These are phyloP conservation scores for Saitoella complicata DNA, from an alignment of 805 yeast genomes.

Conservation along the genomic window DNA sequence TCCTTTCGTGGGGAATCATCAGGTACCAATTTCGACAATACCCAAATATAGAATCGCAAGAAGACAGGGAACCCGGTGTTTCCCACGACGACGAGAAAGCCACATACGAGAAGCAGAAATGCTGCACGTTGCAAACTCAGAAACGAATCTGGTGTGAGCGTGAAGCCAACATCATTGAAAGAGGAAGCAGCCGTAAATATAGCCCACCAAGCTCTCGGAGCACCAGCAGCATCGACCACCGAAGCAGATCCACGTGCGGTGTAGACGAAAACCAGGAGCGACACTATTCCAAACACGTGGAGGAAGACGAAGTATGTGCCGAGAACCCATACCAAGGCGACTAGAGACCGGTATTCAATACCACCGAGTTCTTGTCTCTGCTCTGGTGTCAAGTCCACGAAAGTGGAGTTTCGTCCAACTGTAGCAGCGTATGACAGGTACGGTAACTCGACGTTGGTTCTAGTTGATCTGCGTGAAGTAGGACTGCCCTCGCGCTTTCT, in stretches of 20 bases:
- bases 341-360: constrained; percentile 83
- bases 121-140: constrained; percentile 37
- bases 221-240: constrained; percentile 37
- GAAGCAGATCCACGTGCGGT: constrained; percentile 27
- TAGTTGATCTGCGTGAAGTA: constrained; percentile 8
- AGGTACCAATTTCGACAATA: constrained; percentile 43
- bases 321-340: constrained; percentile 51
- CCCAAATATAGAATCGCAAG: constrained; percentile 70
- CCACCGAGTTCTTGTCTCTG: constrained; percentile 95
- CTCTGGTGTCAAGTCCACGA: constrained; percentile 62
- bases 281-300: constrained; percentile 43
- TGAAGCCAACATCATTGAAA: constrained; percentile 74
- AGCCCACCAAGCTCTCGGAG: constrained; percentile 85
- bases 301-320: constrained; percentile 59
- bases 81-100: constrained; percentile 72
- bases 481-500: constrained; percentile 6
- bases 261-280: constrained; percentile 35
- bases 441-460: constrained; percentile 33
- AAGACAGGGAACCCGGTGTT: constrained; percentile 89
- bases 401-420: constrained; percentile 83
- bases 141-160: constrained; percentile 74
- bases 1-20: constrained; percentile 27
- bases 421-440: constrained; percentile 86
- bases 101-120: constrained; percentile 45
- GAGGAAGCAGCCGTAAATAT: constrained; percentile 65